Base-by-base conservation (phyloP, 192 early-diverging fungal species). In the Coemansia sp. region DNA sequence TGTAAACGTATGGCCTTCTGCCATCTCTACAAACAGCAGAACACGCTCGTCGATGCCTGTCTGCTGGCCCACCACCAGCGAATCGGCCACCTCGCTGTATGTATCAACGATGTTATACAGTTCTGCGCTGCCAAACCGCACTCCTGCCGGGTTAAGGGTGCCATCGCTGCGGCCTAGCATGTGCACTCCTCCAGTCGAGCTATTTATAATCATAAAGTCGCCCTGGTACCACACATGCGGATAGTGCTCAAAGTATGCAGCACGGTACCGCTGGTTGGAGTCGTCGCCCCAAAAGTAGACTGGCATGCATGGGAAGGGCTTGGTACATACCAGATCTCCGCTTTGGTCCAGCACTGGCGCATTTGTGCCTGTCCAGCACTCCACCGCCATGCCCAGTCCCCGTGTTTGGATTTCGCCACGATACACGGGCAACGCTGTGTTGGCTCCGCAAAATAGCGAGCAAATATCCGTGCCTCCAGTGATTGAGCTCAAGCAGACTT, bases 381-480 rank as follows among this genome's bases (percentile, higher is more conserved):
- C 93, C 30, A 99, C 83, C 41, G 86, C 85, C 94, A 99, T 97
- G 12, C 96, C 96, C 36, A 99, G 76, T 14, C 84, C 87, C 31
- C 91, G 83, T 64, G 88, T 87, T 82, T 96, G 94, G 41, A 99
- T 93, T 68, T 97, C 94, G 36, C 96, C 96, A 6, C 88, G 82
- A 70, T 95, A 90, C 6, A 97, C 94, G 2, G 94, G 92, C 8
- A 92, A 78, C n/a, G 88, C 83, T 2, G 84, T 79, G 53, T 95
- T 94, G 63, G 92, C 91, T 11, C 92, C 92, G 21, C 88, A 91
- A 82, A 99, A 99, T 50, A 96, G 73, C 10, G 94, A 97, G 66
- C 89, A 90, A 53, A 99, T 96, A 61, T 99, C 96, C 3, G 96
- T 99, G 18, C 96, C 96, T 23, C 96, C 93, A 36, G 95, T 96